Evolutionary conservation across 1,284 basidiomycete genomes (phyloP), one percentile per base, ranked within the genome.

Genomic region (Apiotrichum montevideense): DNA sequence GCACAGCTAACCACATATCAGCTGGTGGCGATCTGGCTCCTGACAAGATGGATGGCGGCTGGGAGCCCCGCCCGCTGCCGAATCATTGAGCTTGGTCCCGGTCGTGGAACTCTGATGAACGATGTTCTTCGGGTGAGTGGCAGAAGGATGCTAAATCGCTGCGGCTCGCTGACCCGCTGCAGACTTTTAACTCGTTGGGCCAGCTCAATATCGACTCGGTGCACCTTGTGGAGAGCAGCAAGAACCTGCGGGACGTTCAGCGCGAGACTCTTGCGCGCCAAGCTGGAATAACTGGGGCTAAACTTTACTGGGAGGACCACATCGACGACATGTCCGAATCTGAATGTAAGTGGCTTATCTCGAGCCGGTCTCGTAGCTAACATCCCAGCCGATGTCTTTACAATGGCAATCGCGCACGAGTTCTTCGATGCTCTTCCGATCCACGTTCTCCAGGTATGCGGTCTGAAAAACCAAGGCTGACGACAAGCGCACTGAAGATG

Each of bases 381-480:
- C 7, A 8, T 9, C 41, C 9, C 51, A 64, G 62, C 79, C 35
- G 80, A 83, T 14, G 79, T 77, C 43, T 98, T 87, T 73, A 96
- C 92, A 0, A 85, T 97, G 79, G 74, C 96, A 21, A 78, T 97
- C 6, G 96, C 95, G 0, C 95, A 98, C 73, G 96, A 98, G 71
- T 97, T 98, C 77, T 98, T 99, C 63, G 96, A 98, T 70, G 95
- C 95, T 0, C 80, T 99, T 50, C 95, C 95, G 0, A 86, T 97
- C 50, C 90, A 97, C 73, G 79, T 95, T 35, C 80, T 98, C 47
- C 86, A 96, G 79, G 78, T 69, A 14, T 4, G 5, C 29, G 29
- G 29, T 29, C 3, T 29, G 29, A 29, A 3, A 29, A 29, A 35
- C 37, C 42, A 13, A 35, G 13, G 46, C 52, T 54, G n/a, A 43